A percentile compares a stretch with the other conserved stretches of the same genome.
Evolutionary conservation across 1,284 basidiomycete species (phyloP).

Genomic region (Heterobasidion parviporum): DNA sequence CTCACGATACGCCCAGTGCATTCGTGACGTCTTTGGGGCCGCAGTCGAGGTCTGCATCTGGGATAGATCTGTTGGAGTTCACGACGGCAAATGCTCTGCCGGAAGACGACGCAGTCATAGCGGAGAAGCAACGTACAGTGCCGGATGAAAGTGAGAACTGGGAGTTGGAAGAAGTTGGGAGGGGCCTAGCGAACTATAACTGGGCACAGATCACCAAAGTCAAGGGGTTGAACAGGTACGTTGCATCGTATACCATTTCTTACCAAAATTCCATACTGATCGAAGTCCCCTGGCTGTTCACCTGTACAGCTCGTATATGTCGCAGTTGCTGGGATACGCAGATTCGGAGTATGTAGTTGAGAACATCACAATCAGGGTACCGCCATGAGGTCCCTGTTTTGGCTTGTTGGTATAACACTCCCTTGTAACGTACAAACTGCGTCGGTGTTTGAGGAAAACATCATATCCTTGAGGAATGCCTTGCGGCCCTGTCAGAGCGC

Average conservation of each 20-base stretch:
- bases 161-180: constrained; percentile 85
- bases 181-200: constrained; percentile 94
- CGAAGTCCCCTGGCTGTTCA: not conserved
- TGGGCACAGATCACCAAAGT: constrained; percentile 86
- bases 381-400: constrained; percentile 15
- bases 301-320: constrained; percentile 64
- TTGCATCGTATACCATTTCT: constrained; percentile 8
- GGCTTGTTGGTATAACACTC: not conserved
- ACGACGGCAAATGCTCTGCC: constrained; percentile 14
- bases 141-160: constrained; percentile 36
- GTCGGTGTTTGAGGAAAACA: too few species aligned
- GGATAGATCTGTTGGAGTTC: constrained; percentile 24
- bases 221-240: constrained; percentile 85
- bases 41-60: constrained; percentile 29
- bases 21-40: constrained; percentile 30
- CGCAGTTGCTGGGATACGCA: constrained; percentile 81
- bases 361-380: constrained; percentile 67
- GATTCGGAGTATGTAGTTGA: constrained; percentile 97
- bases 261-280: constrained; percentile 1
- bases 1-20: constrained; percentile 25
- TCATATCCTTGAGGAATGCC: too few species aligned
- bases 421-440: not conserved
- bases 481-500: too few species aligned
- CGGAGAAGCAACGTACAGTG: constrained; percentile 18
- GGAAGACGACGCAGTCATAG: constrained; percentile 22